Base-by-base conservation (phyloP, 78 protist species). In the Dictyostelium firmibasis region DNA sequence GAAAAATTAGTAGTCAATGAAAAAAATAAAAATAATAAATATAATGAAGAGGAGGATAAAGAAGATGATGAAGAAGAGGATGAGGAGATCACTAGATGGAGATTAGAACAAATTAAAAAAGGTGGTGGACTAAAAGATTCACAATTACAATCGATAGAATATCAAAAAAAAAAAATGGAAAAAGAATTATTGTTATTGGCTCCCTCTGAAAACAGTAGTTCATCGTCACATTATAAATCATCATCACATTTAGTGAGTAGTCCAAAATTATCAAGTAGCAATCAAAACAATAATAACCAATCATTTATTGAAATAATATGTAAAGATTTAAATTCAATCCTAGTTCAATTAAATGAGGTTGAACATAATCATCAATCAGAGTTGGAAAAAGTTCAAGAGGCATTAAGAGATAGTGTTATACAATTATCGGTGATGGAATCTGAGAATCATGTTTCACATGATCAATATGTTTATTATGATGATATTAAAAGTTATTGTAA, bases 101-200 rank as follows among this genome's bases (percentile, higher is more conserved):
- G 57, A 41, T 47, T 81, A 23, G 82, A 89, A 16, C 86, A 41
- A 47, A 89, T 89, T 11, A 78, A 69, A 69, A 89, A 89, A 69
- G 94, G 94, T 44, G 94, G 94, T 27, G 86, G 94, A n/a, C 43
- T 64, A 10, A 69, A 62, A 47, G 82, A 69, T 23, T 44, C 29
- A 20, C 57, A 25, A 16, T 16, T 64, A 10, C 36, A 47, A 33
- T 64, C 82, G 29, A 38, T 36, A n/a, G 82, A 76, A 23, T 76
- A 7, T 76, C 82, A 76, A 36, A 35, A n/a, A 27, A 87, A 38
- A 62, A 78, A 29, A 41, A 87, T 78, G 62, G 81, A 78, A 36
- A 87, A 31, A 44, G 62, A 36, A 8, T 78, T 29, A n/a, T 87
- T 47, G 6, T 23, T 47, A 31, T 47, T 38, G 1, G 67, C 16